Evolutionary conservation across 805 yeast genomes (phyloP).

Genomic region (Candida suzukii): DNA sequence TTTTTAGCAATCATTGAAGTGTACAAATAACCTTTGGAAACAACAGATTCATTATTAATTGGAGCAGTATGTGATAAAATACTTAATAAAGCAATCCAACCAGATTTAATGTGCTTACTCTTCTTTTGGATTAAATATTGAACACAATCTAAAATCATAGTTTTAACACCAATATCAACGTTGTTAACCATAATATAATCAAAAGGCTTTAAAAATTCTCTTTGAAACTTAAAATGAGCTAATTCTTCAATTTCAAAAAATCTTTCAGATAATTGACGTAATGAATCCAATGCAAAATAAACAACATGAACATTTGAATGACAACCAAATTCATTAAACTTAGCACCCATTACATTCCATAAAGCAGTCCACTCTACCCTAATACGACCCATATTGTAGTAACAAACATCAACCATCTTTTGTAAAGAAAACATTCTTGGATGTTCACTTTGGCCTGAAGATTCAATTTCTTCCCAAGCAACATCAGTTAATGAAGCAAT

Average conservation of each 20-base stretch:
- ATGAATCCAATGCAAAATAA: conserved; percentile 87
- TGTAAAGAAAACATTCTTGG: conserved; percentile 92
- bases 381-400: conserved; percentile 94
- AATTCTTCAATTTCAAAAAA: conserved; percentile 91
- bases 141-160: conserved; percentile 85
- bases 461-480: conserved; percentile 83
- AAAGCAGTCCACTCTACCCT: conserved; percentile 94
- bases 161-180: conserved; percentile 63
- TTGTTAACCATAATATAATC: conserved; percentile 70
- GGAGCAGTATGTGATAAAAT: conserved; percentile 71
- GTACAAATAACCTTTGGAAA: conserved; percentile 55
- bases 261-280: conserved; percentile 87
- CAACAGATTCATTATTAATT: conserved; percentile 50
- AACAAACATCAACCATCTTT: conserved; percentile 94
- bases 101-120: conserved; percentile 71
- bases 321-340: conserved; percentile 80
- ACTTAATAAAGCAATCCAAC: conserved; percentile 88
- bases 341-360: conserved; percentile 90
- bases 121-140: conserved; percentile 78
- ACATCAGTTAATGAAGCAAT: conserved; percentile 83
- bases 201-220: conserved; percentile 88
- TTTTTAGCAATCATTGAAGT: conserved; percentile 55
- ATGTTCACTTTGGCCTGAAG: conserved; percentile 70
- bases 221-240: conserved; percentile 92
- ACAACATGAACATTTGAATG: conserved; percentile 70